A percentile compares a stretch with the other conserved stretches of the same genome.
Conservation (phyloP, 495 filamentous ascomycete species). For the Hamigera avellanea region DNA sequence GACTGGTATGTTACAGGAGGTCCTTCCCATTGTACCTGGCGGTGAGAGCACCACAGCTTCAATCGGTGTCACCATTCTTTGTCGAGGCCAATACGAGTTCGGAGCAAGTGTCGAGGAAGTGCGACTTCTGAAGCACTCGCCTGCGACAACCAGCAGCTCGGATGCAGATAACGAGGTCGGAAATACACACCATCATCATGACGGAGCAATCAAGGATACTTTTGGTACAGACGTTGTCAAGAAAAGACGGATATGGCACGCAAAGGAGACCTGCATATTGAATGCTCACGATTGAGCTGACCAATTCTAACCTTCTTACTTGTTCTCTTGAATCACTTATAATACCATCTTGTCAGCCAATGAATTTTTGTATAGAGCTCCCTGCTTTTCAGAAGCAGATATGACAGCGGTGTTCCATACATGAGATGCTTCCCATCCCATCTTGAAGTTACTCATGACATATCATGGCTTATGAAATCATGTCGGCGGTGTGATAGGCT, state of each 20-base stretch:
- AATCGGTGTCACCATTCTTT: constrained; percentile 59
- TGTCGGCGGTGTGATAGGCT: no score
- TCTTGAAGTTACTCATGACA: background rate
- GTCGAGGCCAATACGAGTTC: constrained; percentile 73
- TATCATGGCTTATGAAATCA: no score
- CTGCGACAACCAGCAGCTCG: constrained; percentile 5
- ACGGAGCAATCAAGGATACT: constrained; percentile 37
- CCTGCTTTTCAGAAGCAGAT: background rate
- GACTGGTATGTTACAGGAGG: constrained; percentile 73
- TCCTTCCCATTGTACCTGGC: constrained; percentile 46
- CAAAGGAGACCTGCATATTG: constrained; percentile 51
- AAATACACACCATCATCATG: constrained; percentile 18
- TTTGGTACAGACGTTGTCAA: constrained; percentile 45
- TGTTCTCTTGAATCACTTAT: background rate
- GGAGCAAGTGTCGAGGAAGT: constrained; percentile 75
- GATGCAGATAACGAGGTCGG: constrained; percentile 5
- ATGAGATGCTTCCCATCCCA: background rate
- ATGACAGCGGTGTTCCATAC: background rate
- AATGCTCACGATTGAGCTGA: constrained; percentile 31
- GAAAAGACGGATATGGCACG: constrained; percentile 64
- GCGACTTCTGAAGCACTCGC: constrained; percentile 18
- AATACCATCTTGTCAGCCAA: background rate
- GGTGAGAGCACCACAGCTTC: constrained; percentile 42
- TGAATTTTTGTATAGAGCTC: background rate
- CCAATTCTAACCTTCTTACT: background rate